phyloP scores from a whole-genome alignment of 2,329 filamentous ascomycete genomes.

The Lachnellula suecica region DNA sequence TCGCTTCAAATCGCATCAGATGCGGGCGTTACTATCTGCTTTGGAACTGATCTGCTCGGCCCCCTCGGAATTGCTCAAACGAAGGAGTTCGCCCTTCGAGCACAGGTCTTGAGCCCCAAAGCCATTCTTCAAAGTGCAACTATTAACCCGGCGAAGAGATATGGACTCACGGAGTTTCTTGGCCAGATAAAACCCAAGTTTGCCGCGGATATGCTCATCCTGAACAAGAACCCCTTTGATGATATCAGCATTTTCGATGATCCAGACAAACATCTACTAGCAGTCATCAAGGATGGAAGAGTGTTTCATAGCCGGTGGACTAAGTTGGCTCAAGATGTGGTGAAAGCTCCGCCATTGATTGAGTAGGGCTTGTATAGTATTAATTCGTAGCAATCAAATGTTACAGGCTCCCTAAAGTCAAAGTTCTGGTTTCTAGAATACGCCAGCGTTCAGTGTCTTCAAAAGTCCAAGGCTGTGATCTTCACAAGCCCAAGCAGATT shows the following conservation, averaged over 20 bases:
- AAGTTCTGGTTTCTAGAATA: no score
- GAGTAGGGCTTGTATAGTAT: not conserved
- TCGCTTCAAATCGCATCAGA: slow-evolving; percentile 48
- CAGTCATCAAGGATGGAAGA: slow-evolving; percentile 54
- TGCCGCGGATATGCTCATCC: slow-evolving; percentile 51
- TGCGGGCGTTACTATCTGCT: slow-evolving; percentile 55
- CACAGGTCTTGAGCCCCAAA: slow-evolving; percentile 39
- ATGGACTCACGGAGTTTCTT: slow-evolving; percentile 44
- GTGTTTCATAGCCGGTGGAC: slow-evolving; percentile 31
- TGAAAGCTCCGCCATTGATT: not conserved
- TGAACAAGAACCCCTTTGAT: slow-evolving; percentile 54
- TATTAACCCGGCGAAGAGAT: slow-evolving; percentile 49
- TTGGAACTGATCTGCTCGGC: slow-evolving; percentile 54
- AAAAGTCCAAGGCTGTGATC: no score
- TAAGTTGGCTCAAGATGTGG: not conserved
- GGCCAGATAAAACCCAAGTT: slow-evolving; percentile 51
- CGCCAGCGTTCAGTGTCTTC: no score
- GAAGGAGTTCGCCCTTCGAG: slow-evolving; percentile 47
- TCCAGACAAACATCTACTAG: slow-evolving; percentile 46
- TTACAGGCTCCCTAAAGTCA: no score
- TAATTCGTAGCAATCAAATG: no score
- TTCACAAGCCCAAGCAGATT: no score
- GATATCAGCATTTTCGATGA: slow-evolving; percentile 49
- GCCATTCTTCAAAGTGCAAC: slow-evolving; percentile 51
- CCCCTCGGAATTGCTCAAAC: slow-evolving; percentile 48